Evolutionary conservation across 2,329 filamentous ascomycete genomes (phyloP), one percentile per base, ranked within the genome.

Genomic region (Monilinia fructigena): DNA sequence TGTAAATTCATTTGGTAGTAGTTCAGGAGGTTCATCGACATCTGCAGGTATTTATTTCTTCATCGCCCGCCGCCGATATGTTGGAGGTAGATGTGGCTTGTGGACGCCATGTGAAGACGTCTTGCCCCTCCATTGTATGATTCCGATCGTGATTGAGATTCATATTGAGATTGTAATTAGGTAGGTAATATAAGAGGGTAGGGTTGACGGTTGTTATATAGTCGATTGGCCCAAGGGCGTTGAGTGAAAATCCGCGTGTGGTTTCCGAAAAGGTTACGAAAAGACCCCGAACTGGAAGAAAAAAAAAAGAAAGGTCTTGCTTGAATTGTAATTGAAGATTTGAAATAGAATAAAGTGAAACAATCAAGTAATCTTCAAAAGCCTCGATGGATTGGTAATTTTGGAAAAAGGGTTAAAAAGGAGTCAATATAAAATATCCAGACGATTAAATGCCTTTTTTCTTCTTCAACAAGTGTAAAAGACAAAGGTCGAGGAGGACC

Each of bases 1-100:
- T 38, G 76, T 75, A 53, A 76, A 76, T 63, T 68, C 40, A 11
- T 67, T 40, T 48, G 64, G 10, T 7, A 48, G 70, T 69, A 69
- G 63, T 79, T 97, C 93, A 73, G 93, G 93, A 60, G 93, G 93
- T 78, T 98, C 94, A 78, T 98, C 94, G 61, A 88, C 83, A 74
- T 97, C 94, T 70, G 90, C 85, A 20, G 47, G 45, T 67, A 83
- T 80, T 80, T 72, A 87, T 77, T 66, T 97, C 93, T 67, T 88
- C 85, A 62, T 86, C 85, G 54, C 77, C 78, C 74, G 75, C 69
- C 76, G 65, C 66, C 16, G 70, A 66, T 59, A 72, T 68, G 60
- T 68, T 73, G 35, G 71, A 55, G 68, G 78, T 59, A n/a, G 65
- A 62, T 20, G 54, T 53, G 3, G 78, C 76, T 65, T 81, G 79